Evolutionary conservation across 1,139 yeast species (phyloP), one percentile per base, ranked within the genome.

Genomic region (Debaryomycetaceae sp.): DNA sequence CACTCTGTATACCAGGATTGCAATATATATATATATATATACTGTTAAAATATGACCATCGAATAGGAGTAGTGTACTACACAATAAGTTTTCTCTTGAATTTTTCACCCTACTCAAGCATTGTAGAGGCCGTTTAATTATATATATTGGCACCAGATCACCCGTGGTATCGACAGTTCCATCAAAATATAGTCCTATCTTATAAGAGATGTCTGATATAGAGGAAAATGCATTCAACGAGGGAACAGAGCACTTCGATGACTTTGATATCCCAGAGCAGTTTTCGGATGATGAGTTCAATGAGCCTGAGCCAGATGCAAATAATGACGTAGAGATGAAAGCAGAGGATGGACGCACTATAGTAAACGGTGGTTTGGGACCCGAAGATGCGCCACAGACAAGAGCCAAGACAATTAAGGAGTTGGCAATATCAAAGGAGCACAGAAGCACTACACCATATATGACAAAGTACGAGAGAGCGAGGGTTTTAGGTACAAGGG

Each of bases 401-500:
- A 76, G 84, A 62, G 63, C 59, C 20, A 87, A 81, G 66, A 81
- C 95, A 17, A 76, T 81, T 46, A 85, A 79, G 57, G 95, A 88
- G 55, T 78, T 89, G 57, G 95, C 98, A 13, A 90, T 93, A 48
- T 87, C 97, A 43, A 87, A 81, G 58, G 96, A 88, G 17, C 74
- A 88, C 50, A 80, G 99, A 63, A 80, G 90, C 36, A 93, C 99
- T 22, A 93, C 99, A 9, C 99, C 99, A 43, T 93, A 93, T 64
- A 90, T 93, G 98, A 93, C 99, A 48, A 93, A 93, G 63, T 93
- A 93, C 65, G 99, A 93, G 72, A 81, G 97, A 58, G 99, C 99
- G 7, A 81, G 99, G 70, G 89, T 93, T 49, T 78, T 93, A 57
- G 99, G 99, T 33, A 93, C 99, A 8, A 80, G 99, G 57, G 98